Evolutionary conservation across 2,329 filamentous ascomycete genomes (phyloP), one percentile per base, ranked within the genome.

Genomic region (Paraconiothyrium sp.): DNA sequence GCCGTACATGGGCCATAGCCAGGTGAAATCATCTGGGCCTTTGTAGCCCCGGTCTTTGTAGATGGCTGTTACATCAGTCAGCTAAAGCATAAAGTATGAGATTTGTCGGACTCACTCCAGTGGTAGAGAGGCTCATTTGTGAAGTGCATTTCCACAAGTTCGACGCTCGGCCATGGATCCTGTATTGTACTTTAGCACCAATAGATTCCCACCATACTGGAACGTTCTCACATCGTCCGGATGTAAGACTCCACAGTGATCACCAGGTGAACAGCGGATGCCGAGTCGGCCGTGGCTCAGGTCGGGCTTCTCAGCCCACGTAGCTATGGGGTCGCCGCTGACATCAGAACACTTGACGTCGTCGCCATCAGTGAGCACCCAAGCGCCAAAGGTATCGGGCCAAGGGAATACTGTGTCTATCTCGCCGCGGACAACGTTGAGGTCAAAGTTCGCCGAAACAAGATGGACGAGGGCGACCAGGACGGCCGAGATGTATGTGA

Each of bases 201-300:
- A 20, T 37, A 4, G 9, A 22, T 51, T 30, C 37, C 5, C 4
- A 5, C 16, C 5, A 39, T 32, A 3, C 30, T 22, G 8, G 2
- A 20, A n/a, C 1, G 30, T 10, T 9, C 16, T 37, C n/a, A 39
- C 50, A 10, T 24, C 20, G 22, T 44, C 41, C 6, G 20, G 16
- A 22, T 44, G 41, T 14, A 10, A 20, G 3, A n/a, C n/a, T 44
- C 41, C 41, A 22, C 41, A 44, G 9, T 44, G 41, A 16, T 20
- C 16, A 1, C 20, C 20, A 9, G 50, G 50, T 7, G 6, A 8
- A 16, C 50, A 52, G 4, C 34, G 35, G 3, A 52, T 41, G 34
- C 50, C 50, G 20, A 41, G 6, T 13, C 50, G 50, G 5, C 35
- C 34, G 22, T 39, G 50, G 49, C 49, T 51, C 34, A 52, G 22